These are phyloP conservation scores for Beauveria brongniartii DNA, from an alignment of 2,329 filamentous ascomycete species.

Conservation along the genomic window DNA sequence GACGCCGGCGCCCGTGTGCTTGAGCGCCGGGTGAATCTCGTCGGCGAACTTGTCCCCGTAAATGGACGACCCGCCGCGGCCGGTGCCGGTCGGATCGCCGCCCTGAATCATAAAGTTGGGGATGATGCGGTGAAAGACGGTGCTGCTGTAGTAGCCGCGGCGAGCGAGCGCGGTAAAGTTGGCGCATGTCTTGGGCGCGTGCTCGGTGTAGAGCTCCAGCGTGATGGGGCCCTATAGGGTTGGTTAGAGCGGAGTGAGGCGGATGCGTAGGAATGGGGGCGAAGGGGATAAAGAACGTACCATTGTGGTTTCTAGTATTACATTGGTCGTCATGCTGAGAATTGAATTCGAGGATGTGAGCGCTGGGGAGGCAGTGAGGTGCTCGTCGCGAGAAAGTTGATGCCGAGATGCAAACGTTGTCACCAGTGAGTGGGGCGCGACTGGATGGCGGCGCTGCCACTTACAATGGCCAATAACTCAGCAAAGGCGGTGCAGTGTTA, in stretches of 20 bases:
- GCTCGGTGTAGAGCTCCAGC: slow-evolving; percentile 80
- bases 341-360: background rate
- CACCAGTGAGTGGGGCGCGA: slow-evolving; percentile 2
- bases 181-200: slow-evolving; percentile 81
- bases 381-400: background rate
- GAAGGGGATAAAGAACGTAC: slow-evolving; percentile 35
- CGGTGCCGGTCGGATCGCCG: slow-evolving; percentile 89
- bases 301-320: slow-evolving; percentile 80
- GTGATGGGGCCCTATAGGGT: slow-evolving; percentile 63
- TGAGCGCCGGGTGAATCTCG: slow-evolving; percentile 70
- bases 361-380: background rate
- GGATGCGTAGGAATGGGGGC: background rate
- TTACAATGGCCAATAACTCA: background rate
- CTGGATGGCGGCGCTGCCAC: background rate
- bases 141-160: slow-evolving; percentile 80
- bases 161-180: slow-evolving; percentile 78
- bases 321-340: slow-evolving; percentile 62
- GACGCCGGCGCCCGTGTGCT: slow-evolving; percentile 90
- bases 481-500: background rate
- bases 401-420: slow-evolving; percentile 5
- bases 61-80: slow-evolving; percentile 79
- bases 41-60: slow-evolving; percentile 93
- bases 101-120: slow-evolving; percentile 94
- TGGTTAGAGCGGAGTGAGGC: background rate
- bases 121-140: slow-evolving; percentile 90